Evolutionary conservation across 768 basidiomycete species (phyloP).

Genomic region (Mycena chlorophos): DNA sequence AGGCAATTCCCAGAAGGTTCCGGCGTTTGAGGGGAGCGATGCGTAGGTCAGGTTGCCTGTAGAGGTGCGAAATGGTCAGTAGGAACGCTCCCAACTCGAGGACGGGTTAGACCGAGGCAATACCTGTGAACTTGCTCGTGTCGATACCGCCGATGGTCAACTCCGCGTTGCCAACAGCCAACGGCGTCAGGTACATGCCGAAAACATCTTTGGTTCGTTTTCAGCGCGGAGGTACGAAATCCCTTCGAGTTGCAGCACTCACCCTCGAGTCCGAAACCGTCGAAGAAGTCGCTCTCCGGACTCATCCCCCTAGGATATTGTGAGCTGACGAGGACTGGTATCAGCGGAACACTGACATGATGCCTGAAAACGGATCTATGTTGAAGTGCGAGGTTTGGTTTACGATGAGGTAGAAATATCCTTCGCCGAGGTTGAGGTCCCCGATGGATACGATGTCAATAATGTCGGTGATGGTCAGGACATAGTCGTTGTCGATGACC

Average conservation of each 20-base stretch:
- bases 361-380: conserved; percentile 58
- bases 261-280: no score
- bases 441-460: conserved; percentile 52
- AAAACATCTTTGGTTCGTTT: conserved; percentile 45
- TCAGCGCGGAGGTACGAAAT: no score
- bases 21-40: conserved; percentile 36
- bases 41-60: conserved; percentile 46
- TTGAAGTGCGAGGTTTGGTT: conserved; percentile 53
- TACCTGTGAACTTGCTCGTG: conserved; percentile 50
- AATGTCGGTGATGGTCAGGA: background rate
- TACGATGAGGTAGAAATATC: conserved; percentile 51
- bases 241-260: no score
- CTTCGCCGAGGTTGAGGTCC: conserved; percentile 37
- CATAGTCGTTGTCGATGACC: conserved; percentile 48
- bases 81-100: background rate
- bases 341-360: conserved; percentile 40
- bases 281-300: no score
- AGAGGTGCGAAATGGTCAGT: conserved; percentile 4
- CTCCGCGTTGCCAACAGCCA: conserved; percentile 49
- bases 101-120: conserved; percentile 4
- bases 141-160: conserved; percentile 56
- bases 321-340: background rate
- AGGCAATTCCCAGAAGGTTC: conserved; percentile 44
- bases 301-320: no score
- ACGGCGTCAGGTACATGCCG: conserved; percentile 51